Percentiles rank a stretch among this genome's conserved stretches.
Conservation (phyloP, 805 yeast genomes). For the Ogataea populi-albae region DNA sequence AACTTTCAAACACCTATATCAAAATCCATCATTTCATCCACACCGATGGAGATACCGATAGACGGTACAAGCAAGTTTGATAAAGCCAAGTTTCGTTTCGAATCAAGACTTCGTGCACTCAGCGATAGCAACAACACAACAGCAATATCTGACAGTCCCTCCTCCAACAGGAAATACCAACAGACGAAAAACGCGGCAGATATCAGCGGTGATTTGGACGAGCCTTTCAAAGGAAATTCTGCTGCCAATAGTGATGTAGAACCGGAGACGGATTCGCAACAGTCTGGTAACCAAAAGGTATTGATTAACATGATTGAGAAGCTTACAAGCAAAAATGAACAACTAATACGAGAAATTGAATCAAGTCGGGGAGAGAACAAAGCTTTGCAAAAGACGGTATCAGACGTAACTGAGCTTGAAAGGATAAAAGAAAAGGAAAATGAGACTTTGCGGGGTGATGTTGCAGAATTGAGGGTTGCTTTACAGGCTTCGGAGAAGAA, state of each 20-base stretch:
- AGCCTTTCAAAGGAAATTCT: no score
- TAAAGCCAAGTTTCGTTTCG: constrained; percentile 4
- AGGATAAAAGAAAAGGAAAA: no score
- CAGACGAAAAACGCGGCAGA: no score
- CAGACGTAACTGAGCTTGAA: no score
- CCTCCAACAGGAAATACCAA: background rate
- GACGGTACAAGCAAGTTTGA: constrained; percentile 1
- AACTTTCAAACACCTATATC: constrained; percentile 12
- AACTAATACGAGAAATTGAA: background rate
- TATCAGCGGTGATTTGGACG: no score
- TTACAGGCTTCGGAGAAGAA: no score
- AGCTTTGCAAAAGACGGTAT: no score
- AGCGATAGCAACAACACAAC: background rate
- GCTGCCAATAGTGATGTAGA: no score
- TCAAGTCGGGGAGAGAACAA: background rate
- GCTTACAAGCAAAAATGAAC: constrained; percentile 1
- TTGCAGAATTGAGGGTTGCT: no score
- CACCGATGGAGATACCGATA: constrained; percentile 9
- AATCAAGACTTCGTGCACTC: background rate
- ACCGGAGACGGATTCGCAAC: no score
- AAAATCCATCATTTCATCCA: constrained; percentile 14
- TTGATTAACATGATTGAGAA: constrained; percentile 1
- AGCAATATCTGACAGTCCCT: constrained; percentile 1
- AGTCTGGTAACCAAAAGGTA: constrained; percentile 2
- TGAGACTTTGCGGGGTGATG: no score